Percentiles rank a stretch among this genome's conserved stretches.
These are phyloP conservation scores for Tephrocybe sp. DNA, from an alignment of 768 basidiomycete genomes.

Conservation along the genomic window DNA sequence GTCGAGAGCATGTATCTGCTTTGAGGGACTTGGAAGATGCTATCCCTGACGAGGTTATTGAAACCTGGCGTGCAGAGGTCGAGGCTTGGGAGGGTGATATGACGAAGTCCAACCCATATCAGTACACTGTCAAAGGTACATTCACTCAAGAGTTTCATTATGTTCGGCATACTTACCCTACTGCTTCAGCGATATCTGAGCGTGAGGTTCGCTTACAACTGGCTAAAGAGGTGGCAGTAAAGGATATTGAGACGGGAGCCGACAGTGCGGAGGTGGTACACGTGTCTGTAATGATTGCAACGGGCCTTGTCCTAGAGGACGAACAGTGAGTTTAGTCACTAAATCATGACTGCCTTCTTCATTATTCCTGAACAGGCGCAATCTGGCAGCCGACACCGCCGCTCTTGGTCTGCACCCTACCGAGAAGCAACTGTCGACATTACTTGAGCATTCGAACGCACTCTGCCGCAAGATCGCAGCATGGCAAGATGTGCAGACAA, in stretches of 20 bases:
- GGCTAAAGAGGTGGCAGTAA: background rate
- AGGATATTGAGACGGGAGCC: background rate
- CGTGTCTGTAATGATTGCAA: conserved; percentile 4
- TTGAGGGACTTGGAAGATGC: background rate
- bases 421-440: background rate
- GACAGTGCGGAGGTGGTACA: background rate
- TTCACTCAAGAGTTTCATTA: background rate
- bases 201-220: background rate
- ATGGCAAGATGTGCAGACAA: background rate
- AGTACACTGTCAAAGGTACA: background rate
- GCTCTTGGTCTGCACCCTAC: conserved; percentile 1
- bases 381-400: background rate
- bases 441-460: background rate
- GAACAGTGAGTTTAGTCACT: background rate
- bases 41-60: background rate
- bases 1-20: background rate
- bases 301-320: background rate
- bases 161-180: background rate
- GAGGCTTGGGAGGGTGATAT: background rate
- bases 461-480: background rate
- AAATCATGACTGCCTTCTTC: background rate
- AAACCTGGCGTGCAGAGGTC: background rate
- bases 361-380: background rate
- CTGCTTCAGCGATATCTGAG: background rate
- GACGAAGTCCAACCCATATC: background rate